phyloP scores from a whole-genome alignment of 176 grass and related monocot genomes.

The Dendrocalamus sinicus region DNA sequence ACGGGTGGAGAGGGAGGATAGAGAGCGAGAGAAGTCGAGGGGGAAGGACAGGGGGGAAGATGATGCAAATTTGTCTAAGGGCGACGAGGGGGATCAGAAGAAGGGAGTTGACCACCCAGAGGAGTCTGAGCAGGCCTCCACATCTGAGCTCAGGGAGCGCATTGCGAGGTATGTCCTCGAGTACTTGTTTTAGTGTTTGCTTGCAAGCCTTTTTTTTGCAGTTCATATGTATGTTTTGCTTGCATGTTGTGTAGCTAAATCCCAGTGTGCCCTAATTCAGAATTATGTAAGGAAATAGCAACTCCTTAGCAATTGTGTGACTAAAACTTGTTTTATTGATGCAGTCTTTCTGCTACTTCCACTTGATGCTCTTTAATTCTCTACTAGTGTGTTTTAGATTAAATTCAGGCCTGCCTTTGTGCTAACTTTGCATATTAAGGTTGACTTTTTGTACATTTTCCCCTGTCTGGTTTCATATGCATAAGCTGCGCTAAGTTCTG shows the following conservation, averaged over 20 bases:
- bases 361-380: neutral
- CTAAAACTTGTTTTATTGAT: neutral
- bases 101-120: conserved; percentile 19
- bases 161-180: conserved; percentile 59
- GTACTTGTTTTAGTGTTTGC: neutral
- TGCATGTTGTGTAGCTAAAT: neutral
- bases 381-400: neutral
- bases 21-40: conserved; percentile 58
- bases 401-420: neutral
- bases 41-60: conserved; percentile 58
- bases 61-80: conserved; percentile 44
- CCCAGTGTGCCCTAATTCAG: neutral
- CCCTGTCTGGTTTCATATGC: neutral
- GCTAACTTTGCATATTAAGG: neutral
- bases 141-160: conserved; percentile 61
- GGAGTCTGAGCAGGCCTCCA: conserved; percentile 37
- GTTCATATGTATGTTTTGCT: neutral
- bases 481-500: neutral
- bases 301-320: neutral
- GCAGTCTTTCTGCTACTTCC: neutral
- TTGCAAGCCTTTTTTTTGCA: neutral
- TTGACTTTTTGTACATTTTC: neutral
- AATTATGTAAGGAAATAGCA: neutral
- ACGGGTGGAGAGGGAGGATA: conserved; percentile 52
- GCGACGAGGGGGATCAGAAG: conserved; percentile 47